These are phyloP conservation scores for Arctostaphylos glauca DNA, from an alignment of 148 eudicot genomes.

Conservation along the genomic window DNA sequence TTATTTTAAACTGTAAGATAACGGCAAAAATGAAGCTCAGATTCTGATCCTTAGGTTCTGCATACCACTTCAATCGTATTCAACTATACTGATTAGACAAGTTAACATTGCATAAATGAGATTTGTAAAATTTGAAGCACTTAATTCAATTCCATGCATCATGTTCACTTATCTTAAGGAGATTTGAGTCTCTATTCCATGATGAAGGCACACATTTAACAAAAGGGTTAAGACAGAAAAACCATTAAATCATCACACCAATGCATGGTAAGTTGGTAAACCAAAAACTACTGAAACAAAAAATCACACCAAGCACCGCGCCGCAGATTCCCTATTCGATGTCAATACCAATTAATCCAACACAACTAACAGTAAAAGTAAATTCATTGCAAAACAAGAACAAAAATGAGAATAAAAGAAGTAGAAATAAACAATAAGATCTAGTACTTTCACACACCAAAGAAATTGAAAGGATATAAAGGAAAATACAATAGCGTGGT, in stretches of 20 bases:
- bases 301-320: background rate
- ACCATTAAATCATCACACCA: background rate
- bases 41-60: background rate
- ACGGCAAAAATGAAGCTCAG: background rate
- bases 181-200: background rate
- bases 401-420: background rate
- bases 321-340: background rate
- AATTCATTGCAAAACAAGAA: background rate
- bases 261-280: background rate
- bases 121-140: background rate
- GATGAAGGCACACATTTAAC: background rate
- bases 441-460: background rate
- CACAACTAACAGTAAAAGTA: background rate
- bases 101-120: background rate
- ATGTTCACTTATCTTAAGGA: too few relatives aligned
- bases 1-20: background rate
- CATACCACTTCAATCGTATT: background rate
- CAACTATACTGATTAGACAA: background rate
- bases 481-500: background rate
- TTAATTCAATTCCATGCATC: background rate
- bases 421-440: background rate
- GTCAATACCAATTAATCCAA: background rate
- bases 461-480: background rate
- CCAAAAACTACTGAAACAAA: background rate
- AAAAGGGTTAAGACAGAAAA: background rate